These are phyloP conservation scores for Ceratocystis cubensis DNA, from an alignment of 2,329 filamentous ascomycete genomes.

Conservation along the genomic window DNA sequence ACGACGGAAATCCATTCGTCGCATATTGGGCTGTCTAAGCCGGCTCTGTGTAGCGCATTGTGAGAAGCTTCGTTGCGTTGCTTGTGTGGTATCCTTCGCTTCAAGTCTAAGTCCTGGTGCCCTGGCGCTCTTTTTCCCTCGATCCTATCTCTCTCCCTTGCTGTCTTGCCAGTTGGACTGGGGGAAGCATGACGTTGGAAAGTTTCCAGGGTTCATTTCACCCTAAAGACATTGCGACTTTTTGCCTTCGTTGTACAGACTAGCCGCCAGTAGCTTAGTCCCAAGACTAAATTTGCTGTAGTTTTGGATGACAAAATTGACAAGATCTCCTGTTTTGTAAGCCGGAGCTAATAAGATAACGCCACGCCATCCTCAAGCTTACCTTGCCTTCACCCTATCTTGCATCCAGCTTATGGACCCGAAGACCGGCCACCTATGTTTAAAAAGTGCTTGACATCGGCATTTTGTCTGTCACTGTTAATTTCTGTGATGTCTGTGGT, in stretches of 20 bases:
- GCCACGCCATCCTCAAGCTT: background rate
- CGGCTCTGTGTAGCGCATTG: background rate
- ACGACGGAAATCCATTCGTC: background rate
- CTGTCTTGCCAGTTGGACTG: background rate
- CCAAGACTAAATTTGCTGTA: background rate
- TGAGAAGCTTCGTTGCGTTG: too few relatives aligned
- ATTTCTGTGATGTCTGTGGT: too few relatives aligned
- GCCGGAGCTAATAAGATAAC: background rate
- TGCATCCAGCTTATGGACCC: background rate
- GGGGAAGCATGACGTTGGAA: background rate
- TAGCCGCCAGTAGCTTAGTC: background rate
- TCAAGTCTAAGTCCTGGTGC: background rate
- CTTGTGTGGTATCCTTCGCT: too few relatives aligned
- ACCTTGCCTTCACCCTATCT: background rate
- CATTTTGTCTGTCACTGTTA: background rate
- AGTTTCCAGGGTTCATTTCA: background rate
- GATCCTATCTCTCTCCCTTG: background rate
- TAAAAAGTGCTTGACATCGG: background rate
- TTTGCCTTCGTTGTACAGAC: slow-evolving; percentile 9
- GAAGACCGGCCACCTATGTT: slow-evolving; percentile 2
- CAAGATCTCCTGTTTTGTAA: background rate
- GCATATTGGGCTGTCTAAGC: background rate
- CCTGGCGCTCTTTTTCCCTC: background rate
- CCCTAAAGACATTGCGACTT: background rate
- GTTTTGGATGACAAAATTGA: background rate